These are phyloP conservation scores for Chloranthus sessilifolius DNA, from an alignment of 164 flowering plant genomes.

Conservation along the genomic window DNA sequence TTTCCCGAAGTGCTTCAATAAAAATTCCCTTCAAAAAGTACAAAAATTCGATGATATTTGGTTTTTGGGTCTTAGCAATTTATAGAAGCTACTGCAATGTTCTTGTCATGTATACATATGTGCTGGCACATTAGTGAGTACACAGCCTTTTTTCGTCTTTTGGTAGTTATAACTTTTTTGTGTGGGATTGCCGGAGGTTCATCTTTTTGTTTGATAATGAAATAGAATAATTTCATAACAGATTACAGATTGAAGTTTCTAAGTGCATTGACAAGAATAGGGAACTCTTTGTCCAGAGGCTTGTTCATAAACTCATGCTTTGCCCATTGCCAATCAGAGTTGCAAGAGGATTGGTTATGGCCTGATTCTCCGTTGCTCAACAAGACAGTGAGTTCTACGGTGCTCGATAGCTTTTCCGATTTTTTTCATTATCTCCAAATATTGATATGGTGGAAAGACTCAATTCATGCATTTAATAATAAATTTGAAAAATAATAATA, in stretches of 20 bases:
- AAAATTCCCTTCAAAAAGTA: no score
- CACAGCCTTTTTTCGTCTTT: neutral
- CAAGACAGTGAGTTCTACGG: slow-evolving; percentile 35
- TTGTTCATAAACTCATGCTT: slow-evolving; percentile 78
- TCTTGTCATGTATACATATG: neutral
- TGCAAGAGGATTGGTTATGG: slow-evolving; percentile 73
- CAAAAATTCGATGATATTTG: no score
- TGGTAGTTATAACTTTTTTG: neutral
- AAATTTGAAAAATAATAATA: no score
- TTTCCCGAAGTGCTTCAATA: no score
- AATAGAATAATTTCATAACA: slow-evolving; percentile 15
- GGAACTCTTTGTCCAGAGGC: slow-evolving; percentile 44
- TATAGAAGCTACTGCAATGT: neutral
- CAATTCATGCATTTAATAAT: no score
- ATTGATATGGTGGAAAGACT: no score
- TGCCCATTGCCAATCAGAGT: slow-evolving; percentile 86
- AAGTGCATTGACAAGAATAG: slow-evolving; percentile 38
- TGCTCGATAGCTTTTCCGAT: neutral
- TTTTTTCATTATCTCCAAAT: neutral
- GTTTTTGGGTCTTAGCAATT: neutral
- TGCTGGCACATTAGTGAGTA: neutral
- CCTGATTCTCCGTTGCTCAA: slow-evolving; percentile 50
- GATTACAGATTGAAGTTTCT: slow-evolving; percentile 64
- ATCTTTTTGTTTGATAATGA: neutral
- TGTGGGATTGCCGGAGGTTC: no score